Percentiles rank a stretch among this genome's conserved stretches.
Evolutionary conservation across 768 basidiomycete species (phyloP).

Genomic region (Amanita phalloides): DNA sequence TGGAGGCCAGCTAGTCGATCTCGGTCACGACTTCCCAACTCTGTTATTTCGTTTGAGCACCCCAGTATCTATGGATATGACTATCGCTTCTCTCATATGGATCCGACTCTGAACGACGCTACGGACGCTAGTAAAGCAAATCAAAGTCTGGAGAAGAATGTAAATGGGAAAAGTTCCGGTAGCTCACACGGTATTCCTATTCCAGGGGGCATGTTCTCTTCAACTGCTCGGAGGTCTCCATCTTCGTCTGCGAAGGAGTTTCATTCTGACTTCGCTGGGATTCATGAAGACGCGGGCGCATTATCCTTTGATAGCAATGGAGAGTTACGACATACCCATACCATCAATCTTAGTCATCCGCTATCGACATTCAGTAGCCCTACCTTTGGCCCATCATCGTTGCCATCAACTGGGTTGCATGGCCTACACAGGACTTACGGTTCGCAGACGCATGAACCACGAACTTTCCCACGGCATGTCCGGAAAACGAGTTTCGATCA

Average conservation of each 20-base stretch:
- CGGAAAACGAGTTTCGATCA: conserved; percentile 95
- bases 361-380: conserved; percentile 34
- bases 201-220: conserved; percentile 33
- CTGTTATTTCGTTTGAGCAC: conserved; percentile 38
- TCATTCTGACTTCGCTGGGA: conserved; percentile 32
- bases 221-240: conserved; percentile 37
- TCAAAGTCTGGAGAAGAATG: conserved; percentile 2
- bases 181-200: conserved; percentile 24
- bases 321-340: conserved; percentile 16
- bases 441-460: conserved; percentile 26
- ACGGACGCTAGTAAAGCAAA: not conserved
- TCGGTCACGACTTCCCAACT: conserved; percentile 62
- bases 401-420: conserved; percentile 63
- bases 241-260: conserved; percentile 24
- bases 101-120: not conserved
- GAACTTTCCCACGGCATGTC: conserved; percentile 72
- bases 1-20: conserved; percentile 77
- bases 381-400: conserved; percentile 55
- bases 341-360: conserved; percentile 24
- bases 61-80: conserved; percentile 13
- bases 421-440: conserved; percentile 30
- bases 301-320: conserved; percentile 23
- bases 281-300: conserved; percentile 34
- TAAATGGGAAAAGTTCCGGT: not conserved
- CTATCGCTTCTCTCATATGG: not conserved